Evolutionary conservation across 1,284 basidiomycete genomes (phyloP).

Genomic region (Rhodotorula sp.): DNA sequence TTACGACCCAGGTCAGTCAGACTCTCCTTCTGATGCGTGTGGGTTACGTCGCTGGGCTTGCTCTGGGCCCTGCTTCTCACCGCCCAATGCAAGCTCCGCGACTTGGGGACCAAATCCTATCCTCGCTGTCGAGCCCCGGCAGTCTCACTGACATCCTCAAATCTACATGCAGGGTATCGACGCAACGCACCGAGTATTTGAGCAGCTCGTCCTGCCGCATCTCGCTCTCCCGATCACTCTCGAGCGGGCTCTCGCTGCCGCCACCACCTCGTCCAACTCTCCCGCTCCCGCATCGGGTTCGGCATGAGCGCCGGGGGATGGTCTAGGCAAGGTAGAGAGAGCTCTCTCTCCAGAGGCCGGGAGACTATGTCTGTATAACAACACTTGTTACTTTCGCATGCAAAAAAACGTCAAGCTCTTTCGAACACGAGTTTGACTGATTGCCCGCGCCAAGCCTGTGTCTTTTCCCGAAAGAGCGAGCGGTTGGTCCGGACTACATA

Average conservation of each 20-base stretch:
- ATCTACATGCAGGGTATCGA: conserved; percentile 25
- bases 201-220: conserved; percentile 28
- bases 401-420: too few species aligned
- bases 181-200: conserved; percentile 20
- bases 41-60: background rate
- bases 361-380: too few species aligned
- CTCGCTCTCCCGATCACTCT: conserved; percentile 16
- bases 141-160: background rate
- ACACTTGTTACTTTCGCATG: too few species aligned
- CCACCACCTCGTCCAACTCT: background rate
- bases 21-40: background rate
- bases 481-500: too few species aligned
- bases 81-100: background rate
- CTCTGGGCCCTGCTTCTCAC: too few species aligned
- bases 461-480: too few species aligned
- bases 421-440: too few species aligned
- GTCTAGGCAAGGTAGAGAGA: background rate
- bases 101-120: background rate
- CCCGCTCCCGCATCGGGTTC: background rate
- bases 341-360: too few species aligned
- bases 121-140: too few species aligned
- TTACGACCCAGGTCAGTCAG: conserved; percentile 28
- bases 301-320: too few species aligned
- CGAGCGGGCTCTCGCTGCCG: conserved; percentile 5
- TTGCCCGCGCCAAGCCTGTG: too few species aligned